A percentile compares a stretch with the other conserved stretches of the same genome.
These are phyloP conservation scores for Graphilbum fragrans DNA, from an alignment of 2,329 filamentous ascomycete genomes.

Conservation along the genomic window DNA sequence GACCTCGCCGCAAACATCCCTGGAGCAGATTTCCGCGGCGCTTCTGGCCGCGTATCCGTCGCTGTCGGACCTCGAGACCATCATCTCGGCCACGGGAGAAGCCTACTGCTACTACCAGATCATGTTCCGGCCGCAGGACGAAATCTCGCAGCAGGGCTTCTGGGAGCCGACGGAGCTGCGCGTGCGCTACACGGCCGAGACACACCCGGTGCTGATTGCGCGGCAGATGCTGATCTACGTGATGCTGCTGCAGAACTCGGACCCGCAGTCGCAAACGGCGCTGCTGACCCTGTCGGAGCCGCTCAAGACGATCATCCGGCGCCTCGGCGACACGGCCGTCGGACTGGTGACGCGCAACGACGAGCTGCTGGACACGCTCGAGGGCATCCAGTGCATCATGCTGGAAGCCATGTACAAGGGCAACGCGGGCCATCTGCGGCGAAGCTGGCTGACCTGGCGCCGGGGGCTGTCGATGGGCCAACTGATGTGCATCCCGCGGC, in stretches of 20 bases:
- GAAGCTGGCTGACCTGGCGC: constrained; percentile 31
- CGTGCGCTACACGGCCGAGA: background rate
- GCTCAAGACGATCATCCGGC: background rate
- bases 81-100: background rate
- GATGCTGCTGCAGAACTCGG: constrained; percentile 18
- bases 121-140: constrained; percentile 4
- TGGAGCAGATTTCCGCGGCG: background rate
- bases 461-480: constrained; percentile 24
- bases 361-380: constrained; percentile 28
- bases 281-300: constrained; percentile 12
- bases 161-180: constrained; percentile 1
- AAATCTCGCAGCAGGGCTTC: constrained; percentile 3
- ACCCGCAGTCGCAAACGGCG: constrained; percentile 1
- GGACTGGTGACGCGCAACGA: constrained; percentile 31
- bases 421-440: constrained; percentile 32
- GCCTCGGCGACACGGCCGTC: constrained; percentile 5
- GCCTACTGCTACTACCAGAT: constrained; percentile 5
- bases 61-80: constrained; percentile 3
- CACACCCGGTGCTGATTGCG: constrained; percentile 19
- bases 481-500: constrained; percentile 6
- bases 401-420: constrained; percentile 32
- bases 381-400: constrained; percentile 38
- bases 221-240: constrained; percentile 20
- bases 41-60: constrained; percentile 6
- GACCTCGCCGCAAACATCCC: constrained; percentile 1